Conservation (phyloP, 768 basidiomycete genomes). For the Boletellus ananas region DNA sequence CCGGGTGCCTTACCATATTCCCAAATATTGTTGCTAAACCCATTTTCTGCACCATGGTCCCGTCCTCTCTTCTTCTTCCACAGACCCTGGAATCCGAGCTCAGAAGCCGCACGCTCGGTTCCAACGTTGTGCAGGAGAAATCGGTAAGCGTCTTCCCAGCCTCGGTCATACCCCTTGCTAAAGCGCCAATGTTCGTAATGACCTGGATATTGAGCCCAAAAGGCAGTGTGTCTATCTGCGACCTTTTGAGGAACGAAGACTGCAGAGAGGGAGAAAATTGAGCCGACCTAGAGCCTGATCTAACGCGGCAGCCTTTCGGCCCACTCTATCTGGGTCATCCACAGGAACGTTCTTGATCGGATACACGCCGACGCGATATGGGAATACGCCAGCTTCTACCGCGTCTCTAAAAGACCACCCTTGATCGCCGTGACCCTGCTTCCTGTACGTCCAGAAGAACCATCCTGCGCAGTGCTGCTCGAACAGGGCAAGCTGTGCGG, state of each 20-base stretch:
- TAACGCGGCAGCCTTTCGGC: constrained; percentile 29
- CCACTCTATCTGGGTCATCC: constrained; percentile 17
- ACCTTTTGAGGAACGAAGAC: constrained; percentile 10
- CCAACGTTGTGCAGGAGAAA: constrained; percentile 42
- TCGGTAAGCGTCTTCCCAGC: constrained; percentile 67
- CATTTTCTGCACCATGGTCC: constrained; percentile 43
- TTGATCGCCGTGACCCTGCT: constrained; percentile 57
- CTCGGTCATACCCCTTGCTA: constrained; percentile 56
- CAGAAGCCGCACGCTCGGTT: constrained; percentile 34
- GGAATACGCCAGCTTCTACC: constrained; percentile 58
- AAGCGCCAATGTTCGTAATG: constrained; percentile 68
- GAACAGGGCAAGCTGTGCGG: constrained; percentile 63
- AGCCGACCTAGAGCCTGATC: constrained; percentile 33
- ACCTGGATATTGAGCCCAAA: constrained; percentile 48
- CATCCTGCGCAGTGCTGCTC: constrained; percentile 64
- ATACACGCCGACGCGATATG: constrained; percentile 44
- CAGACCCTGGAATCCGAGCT: constrained; percentile 63
- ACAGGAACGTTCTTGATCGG: constrained; percentile 19
- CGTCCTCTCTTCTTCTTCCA: constrained; percentile 47
- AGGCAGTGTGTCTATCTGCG: constrained; percentile 38
- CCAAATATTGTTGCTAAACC: constrained; percentile 50
- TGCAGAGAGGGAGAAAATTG: constrained; percentile 10
- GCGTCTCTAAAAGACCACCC: constrained; percentile 77
- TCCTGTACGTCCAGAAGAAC: constrained; percentile 87
- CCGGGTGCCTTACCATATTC: constrained; percentile 49